Base-by-base conservation (phyloP, 805 yeast species). In the Pichia eremophila region DNA sequence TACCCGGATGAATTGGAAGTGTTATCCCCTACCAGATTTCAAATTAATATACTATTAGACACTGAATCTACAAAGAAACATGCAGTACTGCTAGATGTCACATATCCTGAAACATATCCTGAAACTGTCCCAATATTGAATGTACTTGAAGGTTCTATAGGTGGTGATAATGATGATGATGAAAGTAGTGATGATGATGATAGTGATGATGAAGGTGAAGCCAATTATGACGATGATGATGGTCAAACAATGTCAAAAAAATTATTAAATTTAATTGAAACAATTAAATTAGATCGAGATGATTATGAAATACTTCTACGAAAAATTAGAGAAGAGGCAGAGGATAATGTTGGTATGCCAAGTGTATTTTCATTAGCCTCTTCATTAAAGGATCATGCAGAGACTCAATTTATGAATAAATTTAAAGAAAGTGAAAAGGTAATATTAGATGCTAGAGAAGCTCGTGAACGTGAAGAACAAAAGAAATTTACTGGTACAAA, bases 401-500 rank as follows among this genome's bases (percentile, higher is more conserved):
- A 93, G 57, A 65, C 65, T 25, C 58, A 78, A 53, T 85, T 87
- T 58, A 76, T 73, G 29, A 65, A 70, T n/a, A 81, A 82, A 54
- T 69, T 85, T 41, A 68, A 70, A 15, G 57, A 54, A 7, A 71
- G 68, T 36, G 90, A 86, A 57, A 72, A 73, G 47, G 65, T 66
- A 52, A 75, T 81, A 54, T 88, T 86, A 52, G 69, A 72, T 44
- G 75, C 74, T 52, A 66, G 84, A 18, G 68, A 73, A 45, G 80
- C 72, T 22, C 79, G 78, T 53, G 98, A 93, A 62, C 74, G 71
- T 56, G 82, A 83, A 63, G 96, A 89, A 61, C 95, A 88, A 62
- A 83, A 82, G 63, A 93, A 93, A 65, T 91, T 91, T 66, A 71
- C 73, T 39, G 99, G 99, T 35, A 93, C 98, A 1, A 78, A 84